Percentiles rank a stretch among this genome's conserved stretches.
Conservation (phyloP, 805 yeast genomes). For the Ogataea henricii region DNA sequence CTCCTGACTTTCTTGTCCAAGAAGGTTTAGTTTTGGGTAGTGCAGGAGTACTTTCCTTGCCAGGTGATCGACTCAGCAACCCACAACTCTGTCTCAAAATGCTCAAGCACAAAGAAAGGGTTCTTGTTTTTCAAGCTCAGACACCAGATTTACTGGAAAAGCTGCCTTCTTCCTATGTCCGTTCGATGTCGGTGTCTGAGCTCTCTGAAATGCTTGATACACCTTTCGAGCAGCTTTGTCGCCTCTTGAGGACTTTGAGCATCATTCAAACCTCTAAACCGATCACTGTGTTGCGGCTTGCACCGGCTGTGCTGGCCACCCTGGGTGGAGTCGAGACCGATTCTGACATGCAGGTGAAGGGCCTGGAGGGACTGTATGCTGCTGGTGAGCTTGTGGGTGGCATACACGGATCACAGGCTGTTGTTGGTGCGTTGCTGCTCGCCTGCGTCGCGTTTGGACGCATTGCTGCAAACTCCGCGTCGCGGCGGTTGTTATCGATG, state of each 20-base stretch:
- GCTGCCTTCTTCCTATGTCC: background rate
- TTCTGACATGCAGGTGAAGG: conserved; percentile 29
- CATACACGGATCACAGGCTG: conserved; percentile 63
- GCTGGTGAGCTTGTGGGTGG: conserved; percentile 73
- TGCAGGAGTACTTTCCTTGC: conserved; percentile 13
- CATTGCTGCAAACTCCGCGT: conserved; percentile 47
- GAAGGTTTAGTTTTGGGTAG: conserved; percentile 13
- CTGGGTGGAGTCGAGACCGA: conserved; percentile 65
- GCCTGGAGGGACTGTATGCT: conserved; percentile 50
- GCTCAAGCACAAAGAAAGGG: conserved; percentile 8
- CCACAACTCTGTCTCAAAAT: conserved; percentile 14
- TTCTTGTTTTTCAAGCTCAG: conserved; percentile 11
- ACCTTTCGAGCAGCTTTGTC: background rate
- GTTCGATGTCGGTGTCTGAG: background rate
- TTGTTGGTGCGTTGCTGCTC: conserved; percentile 59
- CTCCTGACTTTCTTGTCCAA: conserved; percentile 10
- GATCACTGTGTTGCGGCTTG: conserved; percentile 9
- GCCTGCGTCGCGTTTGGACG: conserved; percentile 65
- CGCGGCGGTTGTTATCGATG: conserved; percentile 9
- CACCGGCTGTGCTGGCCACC: conserved; percentile 23
- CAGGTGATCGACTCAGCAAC: conserved; percentile 4
- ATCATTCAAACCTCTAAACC: background rate
- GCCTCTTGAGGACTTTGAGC: conserved; percentile 5
- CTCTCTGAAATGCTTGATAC: background rate
- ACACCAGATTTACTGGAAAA: conserved; percentile 1